Conservation (phyloP, 2,329 filamentous ascomycete species). For the Hypomyces rosellus region DNA sequence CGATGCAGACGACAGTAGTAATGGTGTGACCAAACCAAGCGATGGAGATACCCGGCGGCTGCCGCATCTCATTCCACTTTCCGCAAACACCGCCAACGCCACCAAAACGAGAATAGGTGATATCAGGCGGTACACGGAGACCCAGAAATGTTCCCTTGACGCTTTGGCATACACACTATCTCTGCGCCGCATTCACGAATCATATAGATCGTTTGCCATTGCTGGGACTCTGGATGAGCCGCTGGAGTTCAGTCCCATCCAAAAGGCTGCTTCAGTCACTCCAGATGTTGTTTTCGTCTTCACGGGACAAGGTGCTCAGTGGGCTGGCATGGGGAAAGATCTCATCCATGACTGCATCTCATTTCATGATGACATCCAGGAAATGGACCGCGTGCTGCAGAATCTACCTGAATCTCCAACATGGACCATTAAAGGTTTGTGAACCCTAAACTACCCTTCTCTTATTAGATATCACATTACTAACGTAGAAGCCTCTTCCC, state of each 20-base stretch:
- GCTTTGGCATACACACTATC: not conserved
- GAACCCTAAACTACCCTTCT: too few relatives aligned
- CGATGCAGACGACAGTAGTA: too few relatives aligned
- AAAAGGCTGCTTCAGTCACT: not conserved
- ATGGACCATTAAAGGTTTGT: constrained; percentile 3
- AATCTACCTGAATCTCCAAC: not conserved
- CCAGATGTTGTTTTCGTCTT: constrained; percentile 17
- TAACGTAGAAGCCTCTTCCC: not conserved
- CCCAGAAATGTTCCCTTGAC: not conserved
- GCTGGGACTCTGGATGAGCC: not conserved
- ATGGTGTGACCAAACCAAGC: too few relatives aligned
- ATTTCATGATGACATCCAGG: not conserved
- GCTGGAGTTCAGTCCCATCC: too few relatives aligned
- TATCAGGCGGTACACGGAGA: not conserved
- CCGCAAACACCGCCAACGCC: not conserved
- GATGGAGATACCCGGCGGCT: too few relatives aligned
- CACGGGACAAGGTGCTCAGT: constrained; percentile 30
- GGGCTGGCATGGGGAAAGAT: constrained; percentile 25
- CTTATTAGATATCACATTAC: too few relatives aligned
- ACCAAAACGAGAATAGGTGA: not conserved
- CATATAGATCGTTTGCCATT: too few relatives aligned
- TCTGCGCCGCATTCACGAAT: too few relatives aligned
- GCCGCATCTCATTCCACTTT: not conserved
- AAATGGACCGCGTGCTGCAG: not conserved
- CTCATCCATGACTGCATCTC: not conserved